Base-by-base conservation (phyloP, 441 rosid species). In the Populus trichocarpa region DNA sequence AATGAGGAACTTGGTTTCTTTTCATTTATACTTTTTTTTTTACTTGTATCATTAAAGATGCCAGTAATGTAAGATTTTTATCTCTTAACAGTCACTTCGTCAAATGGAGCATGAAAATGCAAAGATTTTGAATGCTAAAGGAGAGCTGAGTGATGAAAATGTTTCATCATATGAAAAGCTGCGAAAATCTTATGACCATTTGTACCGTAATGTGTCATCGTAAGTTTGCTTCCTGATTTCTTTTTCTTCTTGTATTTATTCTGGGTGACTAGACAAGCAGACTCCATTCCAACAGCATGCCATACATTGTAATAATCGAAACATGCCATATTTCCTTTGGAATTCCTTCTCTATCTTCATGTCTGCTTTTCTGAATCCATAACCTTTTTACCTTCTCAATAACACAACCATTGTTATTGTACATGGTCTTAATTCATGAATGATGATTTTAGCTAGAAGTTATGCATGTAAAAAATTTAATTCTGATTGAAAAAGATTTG, bases 51-150 rank as follows among this genome's bases (percentile, higher is more conserved):
- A 35, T 71, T 69, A 57, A 28, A 69, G 28, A 63, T 61, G 67
- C 36, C 72, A 57, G 18, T 53, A 75, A 75, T 66, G 69, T 78
- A 30, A 50, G 30, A 40, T 61, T 61, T 70, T 79, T 40, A 50
- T 74, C 74, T 77, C 40, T 75, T 73, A 61, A 67, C 78, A 95
- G 99, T 89, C 89, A 38, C 99, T 97, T 81, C 92, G 91, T 75
- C 99, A 92, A 79, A 93, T 97, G 98, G 99, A 97, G 87, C 90
- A 95, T 83, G 99, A 97, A 81, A 92, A 97, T 88, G 90, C 98
- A 64, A 97, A 92, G 86, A 90, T 91, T 81, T 85, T 93, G 82
- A 93, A 90, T 87, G 98, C 97, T 69, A 97, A 95, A 87, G 99
- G 99, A 82, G 99, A 97, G 87, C 95, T 93, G 64, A 93, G 91